These are phyloP conservation scores for Polytrichum formosum DNA, from an alignment of 225 moss, liverwort and hornwort species.

Conservation along the genomic window DNA sequence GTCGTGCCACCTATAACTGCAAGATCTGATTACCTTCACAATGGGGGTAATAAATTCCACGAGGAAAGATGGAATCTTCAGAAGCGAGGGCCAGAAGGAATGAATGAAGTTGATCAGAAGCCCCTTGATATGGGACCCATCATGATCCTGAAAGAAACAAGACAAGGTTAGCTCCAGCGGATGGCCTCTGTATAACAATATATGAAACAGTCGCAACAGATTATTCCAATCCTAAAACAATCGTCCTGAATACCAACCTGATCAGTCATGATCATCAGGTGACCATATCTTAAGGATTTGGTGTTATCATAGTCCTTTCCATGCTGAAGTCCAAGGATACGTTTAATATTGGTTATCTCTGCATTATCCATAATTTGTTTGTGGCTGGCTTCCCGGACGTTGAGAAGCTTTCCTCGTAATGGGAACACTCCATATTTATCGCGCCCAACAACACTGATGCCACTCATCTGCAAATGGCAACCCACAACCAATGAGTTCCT, in stretches of 20 bases:
- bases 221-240: no score
- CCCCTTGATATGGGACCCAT: conserved; percentile 97
- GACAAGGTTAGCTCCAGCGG: neutral
- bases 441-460: conserved; percentile 93
- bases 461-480: conserved; percentile 71
- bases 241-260: conserved; percentile 40
- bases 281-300: conserved; percentile 81
- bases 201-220: no score
- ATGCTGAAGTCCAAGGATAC: conserved; percentile 94
- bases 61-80: conserved; percentile 75
- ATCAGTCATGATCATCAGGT: conserved; percentile 99
- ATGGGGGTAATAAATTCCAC: conserved; percentile 98
- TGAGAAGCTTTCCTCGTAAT: conserved; percentile 88
- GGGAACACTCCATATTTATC: conserved; percentile 96
- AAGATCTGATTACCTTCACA: conserved; percentile 62
- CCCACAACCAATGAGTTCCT: neutral
- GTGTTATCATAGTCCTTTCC: conserved; percentile 90
- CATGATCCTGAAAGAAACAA: conserved; percentile 68
- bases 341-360: conserved; percentile 90
- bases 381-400: conserved; percentile 95
- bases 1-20: neutral
- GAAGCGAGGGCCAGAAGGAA: conserved; percentile 94
- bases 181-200: no score
- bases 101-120: conserved; percentile 95
- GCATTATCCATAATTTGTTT: conserved; percentile 98